Evolutionary conservation across 805 yeast genomes (phyloP).

Genomic region (Wickerhamomyces rabaulensis): DNA sequence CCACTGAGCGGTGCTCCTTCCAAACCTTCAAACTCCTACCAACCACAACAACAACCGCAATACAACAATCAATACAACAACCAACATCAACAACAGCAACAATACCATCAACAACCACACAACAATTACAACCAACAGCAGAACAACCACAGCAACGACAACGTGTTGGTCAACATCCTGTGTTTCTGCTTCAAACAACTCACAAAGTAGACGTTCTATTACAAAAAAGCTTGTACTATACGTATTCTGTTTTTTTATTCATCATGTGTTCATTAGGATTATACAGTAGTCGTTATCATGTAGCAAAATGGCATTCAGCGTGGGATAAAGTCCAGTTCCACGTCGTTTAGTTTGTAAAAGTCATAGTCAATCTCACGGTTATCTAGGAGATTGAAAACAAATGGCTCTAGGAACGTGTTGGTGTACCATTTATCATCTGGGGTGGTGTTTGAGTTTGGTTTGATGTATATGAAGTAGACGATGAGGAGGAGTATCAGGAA

Average conservation of each 20-base stretch:
- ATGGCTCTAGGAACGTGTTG: constrained; percentile 15
- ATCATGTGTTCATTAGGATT: not conserved
- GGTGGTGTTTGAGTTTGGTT: not conserved
- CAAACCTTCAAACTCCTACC: constrained; percentile 28
- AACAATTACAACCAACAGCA: constrained; percentile 11
- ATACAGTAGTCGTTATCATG: not conserved
- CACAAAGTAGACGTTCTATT: constrained; percentile 7
- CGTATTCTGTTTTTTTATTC: not conserved
- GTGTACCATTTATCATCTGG: constrained; percentile 11
- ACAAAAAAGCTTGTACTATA: not conserved
- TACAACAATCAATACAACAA: constrained; percentile 22
- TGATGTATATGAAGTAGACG: not conserved
- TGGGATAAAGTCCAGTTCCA: constrained; percentile 11
- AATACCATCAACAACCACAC: constrained; percentile 14
- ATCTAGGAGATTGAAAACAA: constrained; percentile 9
- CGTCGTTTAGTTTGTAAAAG: constrained; percentile 15
- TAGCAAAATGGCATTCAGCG: not conserved
- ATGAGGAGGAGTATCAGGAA: not conserved
- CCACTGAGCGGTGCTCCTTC: constrained; percentile 13
- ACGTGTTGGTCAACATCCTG: constrained; percentile 24
- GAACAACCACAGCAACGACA: constrained; percentile 12
- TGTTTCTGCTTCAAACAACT: constrained; percentile 31
- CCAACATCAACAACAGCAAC: constrained; percentile 12
- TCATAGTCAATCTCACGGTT: constrained; percentile 20
- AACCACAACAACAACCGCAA: constrained; percentile 26